phyloP scores from a whole-genome alignment of 331 rosid genomes.

The Pyrus hybrid region DNA sequence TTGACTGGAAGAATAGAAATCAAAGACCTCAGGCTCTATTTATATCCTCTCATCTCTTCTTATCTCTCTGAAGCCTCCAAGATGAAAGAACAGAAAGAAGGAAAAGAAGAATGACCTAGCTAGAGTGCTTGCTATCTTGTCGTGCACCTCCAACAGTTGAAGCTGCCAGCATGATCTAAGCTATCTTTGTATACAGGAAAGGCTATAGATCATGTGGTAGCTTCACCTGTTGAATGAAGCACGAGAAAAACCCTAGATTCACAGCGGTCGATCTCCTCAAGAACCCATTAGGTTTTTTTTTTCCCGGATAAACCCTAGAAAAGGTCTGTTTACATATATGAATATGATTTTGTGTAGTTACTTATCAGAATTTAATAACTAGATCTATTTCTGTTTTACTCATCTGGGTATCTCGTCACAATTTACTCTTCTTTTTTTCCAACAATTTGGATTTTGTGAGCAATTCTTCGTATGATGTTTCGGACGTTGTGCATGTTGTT shows the following conservation, averaged over 20 bases:
- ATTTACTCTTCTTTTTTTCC: too few species aligned
- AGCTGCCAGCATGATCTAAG: constrained; percentile 98
- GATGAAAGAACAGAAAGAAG: background rate
- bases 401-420: background rate
- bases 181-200: constrained; percentile 14
- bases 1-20: background rate
- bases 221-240: constrained; percentile 60
- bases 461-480: background rate
- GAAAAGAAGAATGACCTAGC: background rate
- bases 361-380: background rate
- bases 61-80: constrained; percentile 18
- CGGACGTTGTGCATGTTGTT: background rate
- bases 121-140: background rate
- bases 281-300: constrained; percentile 5
- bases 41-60: constrained; percentile 29
- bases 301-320: constrained; percentile 5
- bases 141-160: constrained; percentile 60
- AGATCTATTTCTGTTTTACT: background rate
- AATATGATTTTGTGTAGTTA: too few species aligned
- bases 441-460: background rate
- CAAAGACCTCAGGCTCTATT: constrained; percentile 12
- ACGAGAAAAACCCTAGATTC: constrained; percentile 16
- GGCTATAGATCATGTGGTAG: constrained; percentile 55
- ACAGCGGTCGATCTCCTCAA: background rate
- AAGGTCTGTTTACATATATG: constrained; percentile 8